Evolutionary conservation across 2,329 filamentous ascomycete species (phyloP).

Genomic region (Thelonectria discophora): DNA sequence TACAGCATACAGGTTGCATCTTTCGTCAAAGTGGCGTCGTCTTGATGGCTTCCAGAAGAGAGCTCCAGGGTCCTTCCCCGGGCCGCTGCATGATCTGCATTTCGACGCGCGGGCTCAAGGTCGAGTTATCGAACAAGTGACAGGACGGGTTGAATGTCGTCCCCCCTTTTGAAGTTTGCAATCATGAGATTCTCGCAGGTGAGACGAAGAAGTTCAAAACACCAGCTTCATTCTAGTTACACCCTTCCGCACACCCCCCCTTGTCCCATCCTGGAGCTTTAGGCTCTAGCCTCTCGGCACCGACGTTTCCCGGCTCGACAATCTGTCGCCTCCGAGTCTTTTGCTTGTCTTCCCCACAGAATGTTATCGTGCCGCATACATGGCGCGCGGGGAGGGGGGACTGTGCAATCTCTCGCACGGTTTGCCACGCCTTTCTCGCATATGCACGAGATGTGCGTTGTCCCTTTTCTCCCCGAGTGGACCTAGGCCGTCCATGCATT

Average conservation of each 20-base stretch:
- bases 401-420: background rate
- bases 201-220: background rate
- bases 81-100: slow-evolving; percentile 3
- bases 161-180: background rate
- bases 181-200: background rate
- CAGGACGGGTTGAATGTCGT: background rate
- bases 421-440: background rate
- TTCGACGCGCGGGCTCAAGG: background rate
- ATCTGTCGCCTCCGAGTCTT: background rate
- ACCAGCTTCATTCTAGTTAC: background rate
- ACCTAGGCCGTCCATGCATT: background rate
- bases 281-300: no score
- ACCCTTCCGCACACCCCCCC: no score
- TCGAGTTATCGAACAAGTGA: no score
- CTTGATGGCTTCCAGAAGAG: no score
- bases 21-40: no score
- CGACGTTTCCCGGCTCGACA: background rate
- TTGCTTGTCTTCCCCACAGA: background rate
- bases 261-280: no score
- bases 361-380: slow-evolving; percentile 1
- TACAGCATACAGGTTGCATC: no score
- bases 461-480: background rate
- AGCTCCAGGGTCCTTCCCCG: background rate
- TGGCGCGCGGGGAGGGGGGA: background rate
- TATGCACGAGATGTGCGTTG: slow-evolving; percentile 1